Percentiles rank a stretch among this genome's conserved stretches.
phyloP scores from a whole-genome alignment of 139 green algal genomes.

The Monoraphidium neglectum region DNA sequence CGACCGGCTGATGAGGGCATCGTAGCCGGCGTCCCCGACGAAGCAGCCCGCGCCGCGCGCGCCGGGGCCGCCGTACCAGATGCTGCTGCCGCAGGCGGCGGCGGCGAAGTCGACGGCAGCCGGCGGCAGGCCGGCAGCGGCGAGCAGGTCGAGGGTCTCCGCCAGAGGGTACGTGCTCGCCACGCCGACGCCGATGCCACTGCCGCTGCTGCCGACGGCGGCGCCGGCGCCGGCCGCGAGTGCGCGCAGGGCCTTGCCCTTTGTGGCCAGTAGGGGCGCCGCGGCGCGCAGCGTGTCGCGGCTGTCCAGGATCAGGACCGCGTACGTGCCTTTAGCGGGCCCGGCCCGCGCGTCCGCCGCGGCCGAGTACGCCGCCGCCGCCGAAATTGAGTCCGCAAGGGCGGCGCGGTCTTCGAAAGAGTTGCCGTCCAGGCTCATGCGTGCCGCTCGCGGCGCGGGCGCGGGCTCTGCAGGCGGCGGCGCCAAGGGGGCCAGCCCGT shows the following conservation, averaged over 20 bases:
- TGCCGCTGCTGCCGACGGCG: neutral
- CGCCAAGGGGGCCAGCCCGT: neutral
- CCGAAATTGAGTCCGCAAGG: too few relatives aligned
- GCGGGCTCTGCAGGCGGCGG: too few relatives aligned
- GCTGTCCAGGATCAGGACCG: slow-evolving; percentile 32
- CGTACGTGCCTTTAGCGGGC: slow-evolving; percentile 11
- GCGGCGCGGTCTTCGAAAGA: too few relatives aligned
- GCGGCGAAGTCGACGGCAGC: slow-evolving; percentile 54
- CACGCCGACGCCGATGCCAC: slow-evolving; percentile 22
- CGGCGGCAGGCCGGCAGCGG: slow-evolving; percentile 20
- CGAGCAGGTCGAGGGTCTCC: slow-evolving; percentile 18
- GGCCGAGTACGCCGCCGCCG: neutral
- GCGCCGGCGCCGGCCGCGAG: neutral
- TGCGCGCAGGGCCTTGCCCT: slow-evolving; percentile 18
- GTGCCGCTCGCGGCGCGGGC: too few relatives aligned
- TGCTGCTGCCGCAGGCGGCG: slow-evolving; percentile 42
- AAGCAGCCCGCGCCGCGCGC: neutral
- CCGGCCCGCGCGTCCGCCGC: neutral
- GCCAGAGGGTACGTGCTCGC: slow-evolving; percentile 10
- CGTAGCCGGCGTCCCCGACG: slow-evolving; percentile 51
- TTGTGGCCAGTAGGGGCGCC: slow-evolving; percentile 25
- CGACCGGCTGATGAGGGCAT: slow-evolving; percentile 49
- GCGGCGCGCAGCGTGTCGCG: slow-evolving; percentile 10
- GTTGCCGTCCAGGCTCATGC: too few relatives aligned
- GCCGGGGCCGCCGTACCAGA: slow-evolving; percentile 37